A percentile compares a stretch with the other conserved stretches of the same genome.
Evolutionary conservation across 257 asterid genomes (phyloP).

Genomic region (Solanum chmielewskii): DNA sequence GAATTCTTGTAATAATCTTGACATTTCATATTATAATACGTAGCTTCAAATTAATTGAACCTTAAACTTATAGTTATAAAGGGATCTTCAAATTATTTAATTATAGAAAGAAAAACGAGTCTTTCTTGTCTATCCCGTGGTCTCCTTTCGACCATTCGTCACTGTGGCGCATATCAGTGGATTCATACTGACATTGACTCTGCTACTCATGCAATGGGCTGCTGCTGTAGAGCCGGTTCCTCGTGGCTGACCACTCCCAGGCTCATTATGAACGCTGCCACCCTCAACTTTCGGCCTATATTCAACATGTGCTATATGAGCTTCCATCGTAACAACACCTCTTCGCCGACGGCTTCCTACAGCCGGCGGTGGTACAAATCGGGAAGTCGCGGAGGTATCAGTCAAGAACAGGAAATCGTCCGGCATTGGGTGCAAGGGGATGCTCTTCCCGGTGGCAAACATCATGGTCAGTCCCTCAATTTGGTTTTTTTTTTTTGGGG

Average conservation of each 20-base stretch:
- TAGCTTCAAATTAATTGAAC: too few relatives aligned
- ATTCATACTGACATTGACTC: neutral
- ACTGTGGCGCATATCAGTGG: neutral
- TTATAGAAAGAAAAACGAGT: too few relatives aligned
- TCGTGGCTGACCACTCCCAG: neutral
- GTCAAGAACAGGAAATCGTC: neutral
- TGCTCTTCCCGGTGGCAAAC: neutral
- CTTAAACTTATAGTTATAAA: too few relatives aligned
- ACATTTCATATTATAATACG: too few relatives aligned
- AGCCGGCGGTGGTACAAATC: conserved; percentile 11
- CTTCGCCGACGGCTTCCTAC: conserved; percentile 1
- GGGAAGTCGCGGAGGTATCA: neutral
- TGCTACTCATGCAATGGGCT: conserved; percentile 5
- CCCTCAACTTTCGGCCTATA: neutral
- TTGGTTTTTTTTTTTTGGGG: neutral
- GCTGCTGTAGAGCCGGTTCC: conserved; percentile 13
- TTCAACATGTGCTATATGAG: neutral
- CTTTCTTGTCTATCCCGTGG: neutral
- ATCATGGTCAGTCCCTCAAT: conserved; percentile 9
- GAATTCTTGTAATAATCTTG: neutral
- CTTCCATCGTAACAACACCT: conserved; percentile 1
- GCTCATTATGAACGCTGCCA: neutral
- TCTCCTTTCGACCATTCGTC: neutral
- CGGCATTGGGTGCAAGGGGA: conserved; percentile 24
- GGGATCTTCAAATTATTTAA: neutral